A percentile compares a stretch with the other conserved stretches of the same genome.
Evolutionary conservation across 164 flowering plant genomes (phyloP).

Genomic region (Vitis cinerea): DNA sequence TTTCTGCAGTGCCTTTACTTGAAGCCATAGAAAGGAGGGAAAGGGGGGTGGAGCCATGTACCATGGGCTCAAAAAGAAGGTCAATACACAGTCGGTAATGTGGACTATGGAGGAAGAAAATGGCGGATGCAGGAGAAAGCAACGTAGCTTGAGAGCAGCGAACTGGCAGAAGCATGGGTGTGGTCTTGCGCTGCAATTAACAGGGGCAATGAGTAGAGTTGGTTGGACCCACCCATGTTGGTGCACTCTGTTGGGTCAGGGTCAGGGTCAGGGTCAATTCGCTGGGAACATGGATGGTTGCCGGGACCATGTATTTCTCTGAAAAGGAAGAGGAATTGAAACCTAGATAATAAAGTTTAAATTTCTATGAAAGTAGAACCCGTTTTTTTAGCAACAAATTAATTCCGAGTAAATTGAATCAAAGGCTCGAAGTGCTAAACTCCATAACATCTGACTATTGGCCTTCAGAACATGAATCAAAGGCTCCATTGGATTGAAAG

Average conservation of each 20-base stretch:
- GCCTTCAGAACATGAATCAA: too few relatives aligned
- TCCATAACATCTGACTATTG: too few relatives aligned
- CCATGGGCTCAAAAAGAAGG: conserved; percentile 1
- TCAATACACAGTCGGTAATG: not conserved
- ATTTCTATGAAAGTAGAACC: too few relatives aligned
- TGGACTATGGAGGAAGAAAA: not conserved
- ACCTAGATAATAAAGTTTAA: too few relatives aligned
- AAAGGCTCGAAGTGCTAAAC: too few relatives aligned
- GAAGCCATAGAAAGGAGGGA: conserved; percentile 9
- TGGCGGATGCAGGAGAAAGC: conserved; percentile 7
- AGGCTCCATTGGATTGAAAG: too few relatives aligned
- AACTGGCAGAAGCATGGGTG: not conserved
- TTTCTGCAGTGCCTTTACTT: not conserved
- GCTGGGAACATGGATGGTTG: conserved; percentile 7
- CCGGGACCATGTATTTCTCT: too few relatives aligned
- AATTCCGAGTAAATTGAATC: too few relatives aligned
- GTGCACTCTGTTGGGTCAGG: conserved; percentile 10
- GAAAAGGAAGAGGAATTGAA: too few relatives aligned
- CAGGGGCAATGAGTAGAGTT: not conserved
- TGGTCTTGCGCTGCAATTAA: not conserved
- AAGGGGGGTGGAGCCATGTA: conserved; percentile 1
- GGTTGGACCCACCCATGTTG: conserved; percentile 16
- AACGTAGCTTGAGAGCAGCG: conserved; percentile 7
- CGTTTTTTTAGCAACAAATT: too few relatives aligned
- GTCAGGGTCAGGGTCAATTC: conserved; percentile 8